Conservation (phyloP, 768 basidiomycete species). For the Leucocoprinus birnbaumii region DNA sequence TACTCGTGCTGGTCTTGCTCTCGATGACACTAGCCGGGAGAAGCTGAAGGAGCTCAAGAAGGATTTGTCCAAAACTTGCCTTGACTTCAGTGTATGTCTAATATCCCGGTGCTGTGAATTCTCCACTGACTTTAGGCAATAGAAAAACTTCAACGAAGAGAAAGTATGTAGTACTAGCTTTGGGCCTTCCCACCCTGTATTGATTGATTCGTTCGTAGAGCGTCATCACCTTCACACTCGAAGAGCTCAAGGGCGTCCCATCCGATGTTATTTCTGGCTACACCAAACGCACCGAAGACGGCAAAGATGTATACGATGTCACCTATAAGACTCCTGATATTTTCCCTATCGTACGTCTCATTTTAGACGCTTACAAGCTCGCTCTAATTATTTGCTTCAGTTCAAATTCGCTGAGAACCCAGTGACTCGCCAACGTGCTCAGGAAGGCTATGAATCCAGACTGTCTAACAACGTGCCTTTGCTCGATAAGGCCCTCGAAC, state of each 20-base stretch:
- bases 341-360: conserved; percentile 61
- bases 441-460: conserved; percentile 67
- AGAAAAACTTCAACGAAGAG: conserved; percentile 93
- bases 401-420: conserved; percentile 79
- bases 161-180: conserved; percentile 40
- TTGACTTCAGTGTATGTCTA: conserved; percentile 71
- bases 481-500: conserved; percentile 60
- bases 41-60: conserved; percentile 66
- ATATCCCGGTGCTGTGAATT: background rate
- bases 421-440: conserved; percentile 62
- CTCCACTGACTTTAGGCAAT: conserved; percentile 1
- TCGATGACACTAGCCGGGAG: conserved; percentile 60
- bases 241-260: conserved; percentile 81
- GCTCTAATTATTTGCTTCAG: conserved; percentile 29
- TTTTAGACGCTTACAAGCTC: background rate
- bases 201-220: conserved; percentile 35
- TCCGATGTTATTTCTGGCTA: conserved; percentile 78
- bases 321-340: conserved; percentile 85
- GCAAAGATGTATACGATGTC: conserved; percentile 61
- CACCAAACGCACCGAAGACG: conserved; percentile 57
- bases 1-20: conserved; percentile 72
- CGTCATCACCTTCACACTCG: conserved; percentile 57
- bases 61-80: conserved; percentile 67
- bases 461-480: conserved; percentile 68
- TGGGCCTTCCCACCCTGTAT: background rate